Evolutionary conservation across 306 rosid genomes (phyloP).

Genomic region (Sphenostylis stenocarpa): DNA sequence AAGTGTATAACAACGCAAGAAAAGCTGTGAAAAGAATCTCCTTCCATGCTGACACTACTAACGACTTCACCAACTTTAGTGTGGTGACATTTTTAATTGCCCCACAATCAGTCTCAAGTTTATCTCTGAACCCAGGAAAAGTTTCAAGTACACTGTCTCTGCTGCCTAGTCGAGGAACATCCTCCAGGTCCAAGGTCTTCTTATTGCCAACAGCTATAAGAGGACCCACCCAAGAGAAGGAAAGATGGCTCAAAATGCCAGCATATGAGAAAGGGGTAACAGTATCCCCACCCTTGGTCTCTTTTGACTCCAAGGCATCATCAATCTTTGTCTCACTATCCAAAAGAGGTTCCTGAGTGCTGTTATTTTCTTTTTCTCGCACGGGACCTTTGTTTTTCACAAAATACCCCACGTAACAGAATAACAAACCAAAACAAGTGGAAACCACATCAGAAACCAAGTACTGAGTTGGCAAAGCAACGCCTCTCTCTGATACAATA

Average conservation of each 20-base stretch:
- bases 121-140: constrained; percentile 35
- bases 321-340: constrained; percentile 23
- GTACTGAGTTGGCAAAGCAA: constrained; percentile 21
- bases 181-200: constrained; percentile 51
- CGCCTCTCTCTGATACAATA: constrained; percentile 25
- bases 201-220: constrained; percentile 47
- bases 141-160: constrained; percentile 42
- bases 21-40: constrained; percentile 44
- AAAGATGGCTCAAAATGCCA: constrained; percentile 55
- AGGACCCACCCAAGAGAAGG: constrained; percentile 52
- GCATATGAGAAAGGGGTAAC: constrained; percentile 56
- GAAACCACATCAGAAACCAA: constrained; percentile 46
- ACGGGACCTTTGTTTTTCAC: constrained; percentile 22
- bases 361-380: constrained; percentile 13
- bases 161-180: constrained; percentile 49
- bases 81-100: constrained; percentile 37
- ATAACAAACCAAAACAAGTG: constrained; percentile 30
- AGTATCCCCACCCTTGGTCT: constrained; percentile 41
- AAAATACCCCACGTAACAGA: constrained; percentile 39
- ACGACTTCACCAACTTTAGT: constrained; percentile 41
- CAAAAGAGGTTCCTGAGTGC: constrained; percentile 48
- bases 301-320: constrained; percentile 19
- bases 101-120: constrained; percentile 48
- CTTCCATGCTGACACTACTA: constrained; percentile 41
- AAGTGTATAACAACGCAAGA: constrained; percentile 18